phyloP scores from a whole-genome alignment of 2,329 filamentous ascomycete species.

The Venturia carpophila region DNA sequence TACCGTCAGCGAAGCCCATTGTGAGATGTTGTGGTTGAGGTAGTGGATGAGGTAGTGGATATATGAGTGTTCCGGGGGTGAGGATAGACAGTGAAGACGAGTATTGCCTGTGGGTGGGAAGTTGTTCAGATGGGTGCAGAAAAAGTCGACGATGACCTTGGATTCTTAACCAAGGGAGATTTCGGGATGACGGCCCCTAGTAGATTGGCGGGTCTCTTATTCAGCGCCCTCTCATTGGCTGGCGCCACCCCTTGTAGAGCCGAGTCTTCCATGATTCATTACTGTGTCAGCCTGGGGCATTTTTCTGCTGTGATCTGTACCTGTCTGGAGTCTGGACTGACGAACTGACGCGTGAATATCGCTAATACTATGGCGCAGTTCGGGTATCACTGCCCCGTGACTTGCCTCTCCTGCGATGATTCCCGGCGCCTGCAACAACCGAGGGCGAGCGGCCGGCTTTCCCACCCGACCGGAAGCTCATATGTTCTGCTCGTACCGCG shows the following conservation, averaged over 20 bases:
- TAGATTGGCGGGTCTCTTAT: not conserved
- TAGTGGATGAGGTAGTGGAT: not conserved
- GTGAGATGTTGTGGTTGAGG: constrained; percentile 10
- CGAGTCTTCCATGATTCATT: not conserved
- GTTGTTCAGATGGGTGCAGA: not conserved
- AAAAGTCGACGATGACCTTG: not conserved
- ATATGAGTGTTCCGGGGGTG: not conserved
- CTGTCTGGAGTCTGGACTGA: not conserved
- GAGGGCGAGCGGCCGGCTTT: not conserved
- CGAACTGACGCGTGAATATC: not conserved
- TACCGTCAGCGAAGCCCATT: constrained; percentile 17
- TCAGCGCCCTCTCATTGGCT: not conserved
- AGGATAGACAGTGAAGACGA: not conserved
- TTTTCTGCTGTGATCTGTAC: not conserved
- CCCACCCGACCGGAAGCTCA: too few relatives aligned
- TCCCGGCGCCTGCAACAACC: not conserved
- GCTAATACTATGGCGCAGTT: too few relatives aligned
- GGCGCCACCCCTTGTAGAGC: too few relatives aligned
- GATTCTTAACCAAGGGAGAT: not conserved
- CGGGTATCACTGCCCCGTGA: not conserved
- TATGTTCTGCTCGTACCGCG: not conserved
- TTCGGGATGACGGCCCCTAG: not conserved
- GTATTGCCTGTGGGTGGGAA: not conserved
- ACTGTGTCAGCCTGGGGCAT: not conserved
- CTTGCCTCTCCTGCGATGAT: not conserved